Conservation (phyloP, 106 monocot genomes). For the Gastrodia elata region DNA sequence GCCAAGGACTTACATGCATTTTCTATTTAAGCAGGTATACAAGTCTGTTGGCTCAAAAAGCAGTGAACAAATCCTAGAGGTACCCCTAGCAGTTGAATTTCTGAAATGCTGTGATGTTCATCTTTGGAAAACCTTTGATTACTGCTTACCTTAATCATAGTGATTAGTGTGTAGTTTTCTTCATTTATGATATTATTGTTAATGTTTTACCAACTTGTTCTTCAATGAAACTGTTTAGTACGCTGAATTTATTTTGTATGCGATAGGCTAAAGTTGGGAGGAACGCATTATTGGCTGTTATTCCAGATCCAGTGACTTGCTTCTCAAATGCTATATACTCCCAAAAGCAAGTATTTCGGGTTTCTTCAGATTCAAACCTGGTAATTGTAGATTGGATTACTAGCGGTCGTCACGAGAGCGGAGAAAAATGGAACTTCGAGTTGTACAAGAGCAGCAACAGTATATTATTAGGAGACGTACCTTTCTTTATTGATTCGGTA, state of each 20-base stretch:
- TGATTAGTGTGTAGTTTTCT: not conserved
- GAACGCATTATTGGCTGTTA: constrained; percentile 60
- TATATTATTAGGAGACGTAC: constrained; percentile 47
- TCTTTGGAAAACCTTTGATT: not conserved
- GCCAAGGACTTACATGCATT: not conserved
- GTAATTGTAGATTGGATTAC: constrained; percentile 95
- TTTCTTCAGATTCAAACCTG: constrained; percentile 59
- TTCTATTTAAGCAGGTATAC: constrained; percentile 52
- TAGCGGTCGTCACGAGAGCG: constrained; percentile 86
- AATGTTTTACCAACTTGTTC: not conserved
- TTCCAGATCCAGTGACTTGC: constrained; percentile 98
- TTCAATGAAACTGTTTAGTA: not conserved
- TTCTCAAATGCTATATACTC: constrained; percentile 79
- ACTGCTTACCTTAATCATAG: not conserved
- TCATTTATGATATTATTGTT: not conserved
- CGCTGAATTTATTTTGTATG: constrained; percentile 11
- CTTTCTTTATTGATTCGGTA: constrained; percentile 89
- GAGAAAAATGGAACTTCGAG: constrained; percentile 88
- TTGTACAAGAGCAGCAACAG: constrained; percentile 78
- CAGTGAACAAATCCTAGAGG: constrained; percentile 83
- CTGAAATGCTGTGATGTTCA: not conserved
- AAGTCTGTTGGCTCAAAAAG: constrained; percentile 67
- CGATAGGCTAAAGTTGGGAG: constrained; percentile 80
- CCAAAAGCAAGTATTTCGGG: constrained; percentile 71
- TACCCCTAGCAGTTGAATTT: constrained; percentile 20